These are phyloP conservation scores for Cucumis hystrix DNA, from an alignment of 306 rosid genomes.

Conservation along the genomic window DNA sequence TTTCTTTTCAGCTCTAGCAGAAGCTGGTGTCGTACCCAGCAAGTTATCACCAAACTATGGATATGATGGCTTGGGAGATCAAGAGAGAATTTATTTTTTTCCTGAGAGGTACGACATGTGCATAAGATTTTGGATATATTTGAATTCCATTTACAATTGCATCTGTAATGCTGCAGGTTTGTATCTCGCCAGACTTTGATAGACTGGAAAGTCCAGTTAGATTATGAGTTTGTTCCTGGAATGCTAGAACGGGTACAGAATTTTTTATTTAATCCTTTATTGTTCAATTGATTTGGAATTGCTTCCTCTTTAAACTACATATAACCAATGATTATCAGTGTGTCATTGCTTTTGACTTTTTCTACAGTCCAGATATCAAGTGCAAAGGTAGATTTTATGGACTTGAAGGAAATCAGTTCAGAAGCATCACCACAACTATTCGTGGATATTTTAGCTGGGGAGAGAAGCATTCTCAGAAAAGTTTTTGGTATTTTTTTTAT, in stretches of 20 bases:
- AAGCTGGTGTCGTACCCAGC: conserved; percentile 78
- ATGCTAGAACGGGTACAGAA: conserved; percentile 51
- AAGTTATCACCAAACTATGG: conserved; percentile 36
- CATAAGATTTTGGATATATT: not conserved
- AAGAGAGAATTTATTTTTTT: conserved; percentile 24
- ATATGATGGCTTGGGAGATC: conserved; percentile 19
- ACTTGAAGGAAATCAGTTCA: conserved; percentile 58
- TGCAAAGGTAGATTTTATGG: conserved; percentile 70
- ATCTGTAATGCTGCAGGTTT: conserved; percentile 38
- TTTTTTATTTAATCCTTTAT: conserved; percentile 5
- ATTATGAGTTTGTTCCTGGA: conserved; percentile 44
- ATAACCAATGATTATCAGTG: conserved; percentile 21
- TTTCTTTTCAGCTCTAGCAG: conserved; percentile 57
- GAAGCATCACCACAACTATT: conserved; percentile 46
- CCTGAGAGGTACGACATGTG: conserved; percentile 50
- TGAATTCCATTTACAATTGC: conserved; percentile 11
- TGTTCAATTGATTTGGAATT: not conserved
- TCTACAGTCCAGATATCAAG: conserved; percentile 96
- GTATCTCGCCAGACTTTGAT: conserved; percentile 74
- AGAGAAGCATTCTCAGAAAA: conserved; percentile 62
- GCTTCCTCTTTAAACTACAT: not conserved
- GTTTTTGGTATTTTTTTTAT: conserved; percentile 58
- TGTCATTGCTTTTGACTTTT: conserved; percentile 56
- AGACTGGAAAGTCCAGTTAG: conserved; percentile 81
- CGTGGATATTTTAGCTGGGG: conserved; percentile 63